phyloP scores from a whole-genome alignment of 2,329 filamentous ascomycete genomes.

The Ustilaginoidea virens region DNA sequence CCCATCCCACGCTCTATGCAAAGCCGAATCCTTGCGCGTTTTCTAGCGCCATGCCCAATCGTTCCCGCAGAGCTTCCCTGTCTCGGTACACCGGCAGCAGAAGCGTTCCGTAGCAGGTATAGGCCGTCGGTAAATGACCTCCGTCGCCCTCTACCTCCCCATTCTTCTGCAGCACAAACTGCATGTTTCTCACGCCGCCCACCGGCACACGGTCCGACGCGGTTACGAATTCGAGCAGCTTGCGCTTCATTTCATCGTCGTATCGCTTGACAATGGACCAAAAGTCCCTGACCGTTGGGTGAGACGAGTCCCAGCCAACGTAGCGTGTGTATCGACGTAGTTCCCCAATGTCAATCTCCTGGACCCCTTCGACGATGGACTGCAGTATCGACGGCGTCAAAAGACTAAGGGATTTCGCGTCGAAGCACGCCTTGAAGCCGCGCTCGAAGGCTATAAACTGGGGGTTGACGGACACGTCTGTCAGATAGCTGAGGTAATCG shows the following conservation, averaged over 20 bases:
- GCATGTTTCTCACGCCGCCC: slow-evolving; percentile 65
- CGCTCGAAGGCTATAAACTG: slow-evolving; percentile 69
- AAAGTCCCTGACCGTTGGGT: slow-evolving; percentile 61
- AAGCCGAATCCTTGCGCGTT: slow-evolving; percentile 85
- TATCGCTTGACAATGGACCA: slow-evolving; percentile 66
- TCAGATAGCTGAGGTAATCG: slow-evolving; percentile 76
- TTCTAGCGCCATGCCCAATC: slow-evolving; percentile 71
- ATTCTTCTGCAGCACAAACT: slow-evolving; percentile 72
- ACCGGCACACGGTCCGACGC: slow-evolving; percentile 83
- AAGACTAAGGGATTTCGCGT: slow-evolving; percentile 54
- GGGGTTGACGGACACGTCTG: slow-evolving; percentile 57
- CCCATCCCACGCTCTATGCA: slow-evolving; percentile 40
- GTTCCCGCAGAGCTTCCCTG: slow-evolving; percentile 53
- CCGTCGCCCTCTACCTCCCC: slow-evolving; percentile 40
- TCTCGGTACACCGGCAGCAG: slow-evolving; percentile 70
- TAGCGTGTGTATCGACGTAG: slow-evolving; percentile 61
- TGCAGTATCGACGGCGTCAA: slow-evolving; percentile 58
- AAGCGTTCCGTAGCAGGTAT: slow-evolving; percentile 86
- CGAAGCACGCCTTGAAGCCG: slow-evolving; percentile 65
- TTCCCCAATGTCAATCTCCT: slow-evolving; percentile 62
- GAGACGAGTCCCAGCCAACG: slow-evolving; percentile 59
- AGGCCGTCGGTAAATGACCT: slow-evolving; percentile 62
- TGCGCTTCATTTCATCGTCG: slow-evolving; percentile 52
- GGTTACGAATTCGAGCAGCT: slow-evolving; percentile 85
- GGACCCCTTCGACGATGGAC: slow-evolving; percentile 66